Percentiles rank a stretch among this genome's conserved stretches.
phyloP scores from a whole-genome alignment of 805 yeast genomes.

The Pichia occidentalis region DNA sequence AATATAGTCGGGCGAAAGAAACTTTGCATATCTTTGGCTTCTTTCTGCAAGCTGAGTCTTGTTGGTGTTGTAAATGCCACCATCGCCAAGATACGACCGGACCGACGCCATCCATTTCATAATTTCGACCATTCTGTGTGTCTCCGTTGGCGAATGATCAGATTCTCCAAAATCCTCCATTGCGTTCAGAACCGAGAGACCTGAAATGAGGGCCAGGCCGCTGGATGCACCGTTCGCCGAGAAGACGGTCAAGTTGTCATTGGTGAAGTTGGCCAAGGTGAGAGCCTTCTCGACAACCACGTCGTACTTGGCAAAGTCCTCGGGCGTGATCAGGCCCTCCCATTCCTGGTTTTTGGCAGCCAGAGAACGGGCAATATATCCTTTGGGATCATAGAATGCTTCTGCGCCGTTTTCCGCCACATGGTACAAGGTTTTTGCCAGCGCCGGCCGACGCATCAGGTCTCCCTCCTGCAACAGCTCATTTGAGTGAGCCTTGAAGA shows the following conservation, averaged over 20 bases:
- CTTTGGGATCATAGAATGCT: slow-evolving; percentile 78
- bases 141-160: slow-evolving; percentile 42
- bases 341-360: slow-evolving; percentile 40
- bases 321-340: slow-evolving; percentile 61
- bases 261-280: slow-evolving; percentile 30
- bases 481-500: slow-evolving; percentile 31
- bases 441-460: slow-evolving; percentile 45
- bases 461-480: slow-evolving; percentile 49
- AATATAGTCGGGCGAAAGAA: slow-evolving; percentile 54
- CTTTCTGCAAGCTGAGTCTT: slow-evolving; percentile 27
- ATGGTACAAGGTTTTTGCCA: slow-evolving; percentile 59
- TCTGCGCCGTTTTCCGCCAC: slow-evolving; percentile 75
- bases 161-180: slow-evolving; percentile 23
- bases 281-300: slow-evolving; percentile 44
- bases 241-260: slow-evolving; percentile 32
- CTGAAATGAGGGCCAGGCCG: slow-evolving; percentile 77
- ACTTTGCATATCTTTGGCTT: slow-evolving; percentile 34
- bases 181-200: slow-evolving; percentile 54
- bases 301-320: slow-evolving; percentile 63
- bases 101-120: slow-evolving; percentile 94
- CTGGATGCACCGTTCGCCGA: slow-evolving; percentile 71
- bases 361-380: slow-evolving; percentile 61
- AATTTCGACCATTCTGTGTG: slow-evolving; percentile 70
- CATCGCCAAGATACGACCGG: slow-evolving; percentile 79
- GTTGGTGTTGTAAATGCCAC: slow-evolving; percentile 25